These are phyloP conservation scores for Saccharum hybrid DNA, from an alignment of 202 grass and related monocot species.

Conservation along the genomic window DNA sequence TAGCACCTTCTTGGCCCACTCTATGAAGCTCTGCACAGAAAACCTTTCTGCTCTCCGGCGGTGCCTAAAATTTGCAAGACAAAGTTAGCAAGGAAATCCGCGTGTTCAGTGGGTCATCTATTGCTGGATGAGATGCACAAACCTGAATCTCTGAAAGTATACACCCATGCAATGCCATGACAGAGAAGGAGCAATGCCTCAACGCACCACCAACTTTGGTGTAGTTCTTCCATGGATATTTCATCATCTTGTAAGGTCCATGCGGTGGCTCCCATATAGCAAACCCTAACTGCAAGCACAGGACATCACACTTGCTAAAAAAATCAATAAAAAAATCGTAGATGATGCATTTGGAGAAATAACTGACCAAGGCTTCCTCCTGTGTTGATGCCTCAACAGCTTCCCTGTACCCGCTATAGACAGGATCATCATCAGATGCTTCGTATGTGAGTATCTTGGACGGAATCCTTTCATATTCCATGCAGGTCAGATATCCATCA, in stretches of 20 bases:
- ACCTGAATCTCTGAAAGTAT: constrained; percentile 98
- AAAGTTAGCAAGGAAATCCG: not conserved
- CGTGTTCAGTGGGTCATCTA: not conserved
- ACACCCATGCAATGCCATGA: constrained; percentile 95
- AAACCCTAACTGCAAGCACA: constrained; percentile 73
- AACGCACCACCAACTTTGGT: constrained; percentile 78
- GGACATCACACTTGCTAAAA: not conserved
- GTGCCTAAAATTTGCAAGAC: constrained; percentile 49
- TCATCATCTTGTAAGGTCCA: constrained; percentile 84
- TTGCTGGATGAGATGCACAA: constrained; percentile 7
- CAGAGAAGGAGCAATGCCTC: constrained; percentile 86
- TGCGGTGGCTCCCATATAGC: constrained; percentile 93
- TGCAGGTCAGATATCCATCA: constrained; percentile 80
- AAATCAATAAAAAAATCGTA: not conserved
- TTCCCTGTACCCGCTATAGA: constrained; percentile 86
- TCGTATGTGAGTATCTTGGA: constrained; percentile 89
- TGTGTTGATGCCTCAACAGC: constrained; percentile 75
- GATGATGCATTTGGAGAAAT: not conserved
- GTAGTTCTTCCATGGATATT: constrained; percentile 85
- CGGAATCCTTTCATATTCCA: constrained; percentile 86
- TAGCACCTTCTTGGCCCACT: constrained; percentile 74
- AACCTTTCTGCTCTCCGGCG: constrained; percentile 70
- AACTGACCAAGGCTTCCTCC: constrained; percentile 78
- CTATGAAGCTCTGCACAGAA: constrained; percentile 67
- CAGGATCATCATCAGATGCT: constrained; percentile 81